These are phyloP conservation scores for Populus hybrid DNA, from an alignment of 441 rosid species.

Conservation along the genomic window DNA sequence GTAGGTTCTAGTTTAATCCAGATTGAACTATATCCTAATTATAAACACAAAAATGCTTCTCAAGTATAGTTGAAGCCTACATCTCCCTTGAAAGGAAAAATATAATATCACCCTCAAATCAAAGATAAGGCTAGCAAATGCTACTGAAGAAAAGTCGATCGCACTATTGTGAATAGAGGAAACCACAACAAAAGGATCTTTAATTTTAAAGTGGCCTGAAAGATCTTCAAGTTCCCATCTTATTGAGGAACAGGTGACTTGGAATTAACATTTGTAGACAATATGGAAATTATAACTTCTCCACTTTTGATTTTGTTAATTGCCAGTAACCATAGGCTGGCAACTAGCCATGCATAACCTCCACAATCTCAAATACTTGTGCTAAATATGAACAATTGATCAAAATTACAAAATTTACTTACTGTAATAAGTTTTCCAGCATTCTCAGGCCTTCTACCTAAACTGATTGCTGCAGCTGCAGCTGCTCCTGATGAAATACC, in stretches of 20 bases:
- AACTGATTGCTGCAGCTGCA: conserved; percentile 74
- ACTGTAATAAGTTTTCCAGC: conserved; percentile 85
- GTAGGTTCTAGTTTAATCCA: background rate
- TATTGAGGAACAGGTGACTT: background rate
- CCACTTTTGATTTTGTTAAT: background rate
- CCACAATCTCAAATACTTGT: background rate
- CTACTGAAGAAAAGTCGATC: too few species aligned
- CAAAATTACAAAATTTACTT: conserved; percentile 20
- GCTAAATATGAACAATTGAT: background rate
- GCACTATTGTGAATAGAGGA: too few species aligned
- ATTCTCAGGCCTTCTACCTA: conserved; percentile 83
- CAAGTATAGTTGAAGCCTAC: background rate
- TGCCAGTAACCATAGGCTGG: too few species aligned
- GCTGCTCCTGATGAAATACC: conserved; percentile 98
- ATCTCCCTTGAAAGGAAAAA: background rate
- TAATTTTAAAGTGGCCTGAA: too few species aligned
- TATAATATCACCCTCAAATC: background rate
- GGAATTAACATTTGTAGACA: background rate
- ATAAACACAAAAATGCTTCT: background rate
- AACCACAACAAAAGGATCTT: too few species aligned
- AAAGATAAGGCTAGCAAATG: background rate
- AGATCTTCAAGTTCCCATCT: background rate
- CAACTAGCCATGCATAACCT: background rate
- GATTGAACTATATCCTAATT: background rate
- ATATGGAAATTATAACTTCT: too few species aligned